Conservation (phyloP, 257 asterid species). For the Nicotiana noctiflora region DNA sequence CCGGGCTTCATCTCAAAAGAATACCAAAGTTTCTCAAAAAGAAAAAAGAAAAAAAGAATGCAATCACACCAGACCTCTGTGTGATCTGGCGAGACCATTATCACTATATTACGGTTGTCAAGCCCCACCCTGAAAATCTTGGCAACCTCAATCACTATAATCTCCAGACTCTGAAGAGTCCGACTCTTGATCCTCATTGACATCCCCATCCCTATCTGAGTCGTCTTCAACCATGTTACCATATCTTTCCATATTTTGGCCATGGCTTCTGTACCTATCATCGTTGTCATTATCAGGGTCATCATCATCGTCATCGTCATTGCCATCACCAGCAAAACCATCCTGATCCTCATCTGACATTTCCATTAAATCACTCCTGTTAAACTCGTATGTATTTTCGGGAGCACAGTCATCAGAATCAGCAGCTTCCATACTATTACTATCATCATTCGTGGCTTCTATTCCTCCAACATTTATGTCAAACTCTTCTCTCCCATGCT, state of each 20-base stretch:
- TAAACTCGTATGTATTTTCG: slow-evolving; percentile 23
- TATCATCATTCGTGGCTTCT: slow-evolving; percentile 28
- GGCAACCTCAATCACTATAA: slow-evolving; percentile 53
- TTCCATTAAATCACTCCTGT: slow-evolving; percentile 39
- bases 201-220: slow-evolving; percentile 25
- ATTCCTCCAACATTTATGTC: slow-evolving; percentile 20
- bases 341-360: slow-evolving; percentile 43
- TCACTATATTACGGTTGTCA: not conserved
- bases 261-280: not conserved
- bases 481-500: slow-evolving; percentile 16
- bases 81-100: not conserved
- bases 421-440: slow-evolving; percentile 46
- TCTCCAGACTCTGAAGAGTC: slow-evolving; percentile 59
- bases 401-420: slow-evolving; percentile 42
- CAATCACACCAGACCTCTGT: not conserved
- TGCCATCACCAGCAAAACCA: slow-evolving; percentile 13
- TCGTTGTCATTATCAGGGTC: slow-evolving; percentile 25
- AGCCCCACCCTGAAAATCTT: not conserved
- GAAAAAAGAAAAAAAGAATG: not conserved
- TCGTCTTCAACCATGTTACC: slow-evolving; percentile 30
- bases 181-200: slow-evolving; percentile 32
- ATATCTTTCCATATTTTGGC: slow-evolving; percentile 16
- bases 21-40: not conserved
- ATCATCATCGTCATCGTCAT: slow-evolving; percentile 32
- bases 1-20: slow-evolving; percentile 6